Evolutionary conservation across 352 stramenopile species (phyloP), one percentile per base, ranked within the genome.

Genomic region (Peronosclerospora sorghi): DNA sequence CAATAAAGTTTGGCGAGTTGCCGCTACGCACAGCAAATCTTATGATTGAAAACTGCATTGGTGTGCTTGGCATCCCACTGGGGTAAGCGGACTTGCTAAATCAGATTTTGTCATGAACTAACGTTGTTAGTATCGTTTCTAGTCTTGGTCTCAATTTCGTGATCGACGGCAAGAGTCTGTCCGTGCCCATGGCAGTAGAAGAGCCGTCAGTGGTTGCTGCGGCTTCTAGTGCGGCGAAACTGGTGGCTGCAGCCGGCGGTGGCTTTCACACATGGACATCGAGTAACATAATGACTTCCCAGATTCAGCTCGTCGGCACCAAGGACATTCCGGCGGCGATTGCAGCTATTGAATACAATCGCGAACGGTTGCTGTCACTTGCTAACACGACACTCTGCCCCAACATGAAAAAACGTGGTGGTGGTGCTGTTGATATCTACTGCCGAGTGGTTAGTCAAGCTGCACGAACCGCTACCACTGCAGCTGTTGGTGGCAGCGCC

Each of bases 31-130:
- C 68, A 1, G 81, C 81, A 43, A 89, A 94, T 48, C 58, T 86
- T 41, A 94, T 94, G 78, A 90, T 94, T 42, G 81, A 94, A 52
- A 94, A 94, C 62, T 90, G 79, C 54, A 84, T 94, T 40, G 81
- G 81, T 35, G 78, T 88, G 24, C 64, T 91, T 5, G 75, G 73
- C n/a, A 65, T 94, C 23, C 81, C 81, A 24, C 63, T 94, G n/a
- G 81, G 79, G 51, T 83, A 53, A 42, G 64, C 4, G 15, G 28
- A n/a, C 2, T 4, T 4, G 28, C 28, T 15, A 34, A 7, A 30
- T 30, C 9, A n/a, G n/a, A n/a, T n/a, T n/a, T n/a, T n/a, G n/a
- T n/a, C n/a, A n/a, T n/a, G n/a, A n/a, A n/a, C n/a, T n/a, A n/a
- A n/a, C n/a, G n/a, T n/a, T n/a, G n/a, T n/a, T n/a, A n/a, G n/a